Base-by-base conservation (phyloP, 768 basidiomycete species). In the Punctularia strigosozonata region DNA sequence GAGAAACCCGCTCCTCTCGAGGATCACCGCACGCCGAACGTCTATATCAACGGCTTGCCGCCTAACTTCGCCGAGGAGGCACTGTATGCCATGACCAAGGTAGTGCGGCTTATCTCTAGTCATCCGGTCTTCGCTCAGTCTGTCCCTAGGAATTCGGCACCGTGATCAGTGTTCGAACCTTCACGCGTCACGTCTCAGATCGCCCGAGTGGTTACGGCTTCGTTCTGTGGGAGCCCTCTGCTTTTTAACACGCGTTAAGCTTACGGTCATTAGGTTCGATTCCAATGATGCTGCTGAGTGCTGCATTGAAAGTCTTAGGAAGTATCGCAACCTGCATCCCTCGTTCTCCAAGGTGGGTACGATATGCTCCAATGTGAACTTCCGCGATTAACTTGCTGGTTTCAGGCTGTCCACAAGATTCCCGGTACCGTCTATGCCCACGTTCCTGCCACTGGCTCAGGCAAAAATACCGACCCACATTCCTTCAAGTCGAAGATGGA, bases 401-500 rank as follows among this genome's bases (percentile, higher is more conserved):
- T 43, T n/a, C 39, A 74, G 72, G 72, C 68, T 61, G 66, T 80
- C n/a, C 84, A 88, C 59, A 84, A 85, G 52, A 87, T 88, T 32
- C 84, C 83, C 5, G 84, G 84, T 7, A 81, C 82, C 2, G 55
- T 65, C 31, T 82, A 80, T 48, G 68, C 76, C 12, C 35, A 53
- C 19, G 43, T 50, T 25, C 46, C 31, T 45, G 17, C 17, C 37
- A 48, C 20, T 36, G 8, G 13, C 15, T 26, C 41, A 18, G 13
- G 5, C 3, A 39, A 19, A 10, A 25, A 18, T n/a, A 4, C 41
- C 33, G 33, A 34, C 18, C 55, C 50, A 18, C 58, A 54, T 32
- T 64, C 70, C 2, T 86, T 87, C 70, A 85, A 84, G 57, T 61
- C 69, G n/a, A 72, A 74, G 55, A 87, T 87, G 84, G 83, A 84